Percentiles rank a stretch among this genome's conserved stretches.
Evolutionary conservation across 352 stramenopile genomes (phyloP).

Genomic region (Phytopythium chamaehyphon): DNA sequence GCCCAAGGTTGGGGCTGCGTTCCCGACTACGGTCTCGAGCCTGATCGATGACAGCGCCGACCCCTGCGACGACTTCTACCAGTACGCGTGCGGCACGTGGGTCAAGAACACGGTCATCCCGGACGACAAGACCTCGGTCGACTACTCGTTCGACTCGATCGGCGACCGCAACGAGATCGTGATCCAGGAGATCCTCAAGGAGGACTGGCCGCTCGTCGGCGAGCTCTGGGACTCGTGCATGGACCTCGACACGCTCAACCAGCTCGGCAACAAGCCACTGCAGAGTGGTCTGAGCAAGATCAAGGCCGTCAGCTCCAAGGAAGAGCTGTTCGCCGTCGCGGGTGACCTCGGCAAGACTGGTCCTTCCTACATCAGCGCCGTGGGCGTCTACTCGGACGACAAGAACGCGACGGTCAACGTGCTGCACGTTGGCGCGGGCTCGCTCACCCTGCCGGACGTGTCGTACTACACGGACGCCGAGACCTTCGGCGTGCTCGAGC

Average conservation of each 20-base stretch:
- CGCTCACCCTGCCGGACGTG: slow-evolving; percentile 78
- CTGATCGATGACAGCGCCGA: slow-evolving; percentile 41
- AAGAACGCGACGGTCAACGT: slow-evolving; percentile 69
- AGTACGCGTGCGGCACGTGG: slow-evolving; percentile 61
- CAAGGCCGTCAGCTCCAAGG: slow-evolving; percentile 15
- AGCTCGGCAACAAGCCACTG: slow-evolving; percentile 36
- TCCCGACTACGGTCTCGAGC: slow-evolving; percentile 29
- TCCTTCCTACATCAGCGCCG: slow-evolving; percentile 74
- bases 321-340: slow-evolving; percentile 35
- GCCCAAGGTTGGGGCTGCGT: slow-evolving; percentile 6
- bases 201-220: slow-evolving; percentile 57
- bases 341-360: slow-evolving; percentile 37
- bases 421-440: slow-evolving; percentile 63
- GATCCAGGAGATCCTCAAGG: slow-evolving; percentile 52
- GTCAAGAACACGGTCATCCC: slow-evolving; percentile 33
- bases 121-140: slow-evolving; percentile 21
- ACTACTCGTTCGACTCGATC: slow-evolving; percentile 47
- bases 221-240: slow-evolving; percentile 70
- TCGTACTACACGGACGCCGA: slow-evolving; percentile 87
- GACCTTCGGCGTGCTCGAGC: slow-evolving; percentile 28
- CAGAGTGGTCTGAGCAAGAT: slow-evolving; percentile 37
- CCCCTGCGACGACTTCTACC: slow-evolving; percentile 74
- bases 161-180: slow-evolving; percentile 46
- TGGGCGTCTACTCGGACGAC: slow-evolving; percentile 16
- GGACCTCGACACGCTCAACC: slow-evolving; percentile 40